Base-by-base conservation (phyloP, 2,329 filamentous ascomycete genomes). In the Diaporthe helianthi region DNA sequence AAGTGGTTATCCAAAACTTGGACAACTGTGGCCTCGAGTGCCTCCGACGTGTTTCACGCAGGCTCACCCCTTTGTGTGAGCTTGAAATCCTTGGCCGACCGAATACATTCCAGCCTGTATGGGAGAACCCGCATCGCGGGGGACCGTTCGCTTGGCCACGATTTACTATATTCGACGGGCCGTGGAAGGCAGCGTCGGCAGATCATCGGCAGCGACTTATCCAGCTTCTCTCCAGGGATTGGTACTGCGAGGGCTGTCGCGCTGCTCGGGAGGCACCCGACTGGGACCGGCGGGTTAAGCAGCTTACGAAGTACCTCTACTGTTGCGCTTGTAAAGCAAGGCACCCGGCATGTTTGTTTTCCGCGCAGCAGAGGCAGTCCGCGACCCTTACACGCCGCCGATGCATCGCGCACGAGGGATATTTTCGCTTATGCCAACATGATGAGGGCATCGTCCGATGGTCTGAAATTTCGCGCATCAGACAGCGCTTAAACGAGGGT, bases 21-120 rank as follows among this genome's bases (percentile, higher is more conserved):
- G 65, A 68, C 33, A 44, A 53, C 26, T 22, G 24, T 22, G 65
- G 54, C 2, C n/a, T 68, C 22, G 65, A 63, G 46, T 68, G 65
- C 22, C 24, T 68, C 10, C 65, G 65, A 19, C 65, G 65, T 19
- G 54, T 41, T 17, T 33, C 65, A 3, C 54, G 65, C 36, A 51
- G 9, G 26, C 61, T 61, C 8, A 54, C 46, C 3, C 29, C 19
- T 8, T n/a, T 68, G 4, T 68, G 54, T 33, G 53, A 22, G 3
- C 15, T 26, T 13, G 31, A 38, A 31, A 51, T 67, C 26, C 22
- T 12, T 24, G 12, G 9, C 5, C 24, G 65, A 26, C 60, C 60
- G n/a, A 15, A 36, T 12, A 24, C 46, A 13, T 24, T 26, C n/a
- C 31, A 49, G n/a, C 46, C 44, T 17, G 8, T 3, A 4, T 15